phyloP scores from a whole-genome alignment of 1,284 basidiomycete genomes.

The Xanthoconium separans region DNA sequence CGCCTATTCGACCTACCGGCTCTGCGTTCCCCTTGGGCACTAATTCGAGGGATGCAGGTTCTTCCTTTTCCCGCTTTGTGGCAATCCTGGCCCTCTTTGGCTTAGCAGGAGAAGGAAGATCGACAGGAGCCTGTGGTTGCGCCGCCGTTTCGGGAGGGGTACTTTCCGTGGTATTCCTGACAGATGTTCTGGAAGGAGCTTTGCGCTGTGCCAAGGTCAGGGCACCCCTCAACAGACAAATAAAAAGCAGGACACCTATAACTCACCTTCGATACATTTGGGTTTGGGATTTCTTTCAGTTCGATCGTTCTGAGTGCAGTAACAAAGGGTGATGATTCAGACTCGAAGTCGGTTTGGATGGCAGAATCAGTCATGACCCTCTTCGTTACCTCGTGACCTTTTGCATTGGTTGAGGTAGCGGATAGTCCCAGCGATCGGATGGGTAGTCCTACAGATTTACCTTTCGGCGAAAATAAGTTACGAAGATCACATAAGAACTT shows the following conservation, averaged over 20 bases:
- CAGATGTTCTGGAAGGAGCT: slow-evolving; percentile 22
- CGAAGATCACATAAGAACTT: slow-evolving; percentile 34
- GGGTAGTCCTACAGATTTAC: slow-evolving; percentile 1
- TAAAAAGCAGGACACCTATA: not conserved
- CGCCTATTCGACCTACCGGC: slow-evolving; percentile 18
- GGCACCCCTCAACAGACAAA: not conserved
- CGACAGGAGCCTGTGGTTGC: slow-evolving; percentile 15
- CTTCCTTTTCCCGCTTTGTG: slow-evolving; percentile 31
- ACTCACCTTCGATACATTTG: slow-evolving; percentile 20
- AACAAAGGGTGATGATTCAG: slow-evolving; percentile 1
- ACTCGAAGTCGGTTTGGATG: slow-evolving; percentile 29
- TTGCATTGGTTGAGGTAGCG: not conserved
- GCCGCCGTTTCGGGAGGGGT: slow-evolving; percentile 8
- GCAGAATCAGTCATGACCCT: slow-evolving; percentile 23
- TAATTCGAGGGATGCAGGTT: slow-evolving; percentile 9
- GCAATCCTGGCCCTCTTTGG: slow-evolving; percentile 30
- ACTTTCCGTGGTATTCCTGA: slow-evolving; percentile 20
- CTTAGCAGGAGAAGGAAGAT: slow-evolving; percentile 28
- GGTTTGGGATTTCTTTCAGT: slow-evolving; percentile 18
- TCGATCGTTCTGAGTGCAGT: slow-evolving; percentile 14
- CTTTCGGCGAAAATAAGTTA: slow-evolving; percentile 9
- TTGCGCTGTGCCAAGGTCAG: slow-evolving; percentile 27
- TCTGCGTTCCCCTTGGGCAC: slow-evolving; percentile 3
- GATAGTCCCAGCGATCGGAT: not conserved
- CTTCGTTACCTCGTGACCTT: slow-evolving; percentile 1